Evolutionary conservation across 306 rosid genomes (phyloP), one percentile per base, ranked within the genome.

Genomic region (Cyamopsis tetragonoloba): DNA sequence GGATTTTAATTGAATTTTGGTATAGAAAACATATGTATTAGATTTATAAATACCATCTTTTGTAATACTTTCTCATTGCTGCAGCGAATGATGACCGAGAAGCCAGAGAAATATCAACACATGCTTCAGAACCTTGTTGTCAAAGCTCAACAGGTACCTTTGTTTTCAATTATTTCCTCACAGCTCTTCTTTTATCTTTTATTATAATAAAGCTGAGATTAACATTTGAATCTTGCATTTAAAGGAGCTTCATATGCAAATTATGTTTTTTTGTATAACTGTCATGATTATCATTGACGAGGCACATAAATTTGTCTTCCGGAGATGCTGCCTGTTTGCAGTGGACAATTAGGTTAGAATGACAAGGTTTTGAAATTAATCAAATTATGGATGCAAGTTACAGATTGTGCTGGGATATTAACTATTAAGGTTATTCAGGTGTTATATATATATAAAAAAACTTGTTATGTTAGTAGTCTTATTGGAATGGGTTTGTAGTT

Each of bases 71-170:
- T 77, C 66, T 17, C 34, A 22, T 68, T 68, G 44, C 77, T 86
- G 67, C 89, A 95, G 99, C 85, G 89, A 61, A 91, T 95, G 99
- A 90, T 95, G 96, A 86, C 99, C 1, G 95, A 88, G 61, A 86
- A 95, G 73, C 97, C 99, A 62, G 99, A 90, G 70, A 90, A 81
- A 74, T 95, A 95, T 85, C 99, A 95, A 44, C 75, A 88, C 79
- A 88, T 91, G 92, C 96, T 95, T 82, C 97, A 95, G 77, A 91
- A 82, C 85, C 97, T 95, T 61, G 82, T 95, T 46, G 89, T 91
- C 55, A 86, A 86, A 83, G 99, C 99, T 76, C 99, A 95, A 82
- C 99, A 95, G 99, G 99, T 95, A 84, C 72, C 68, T n/a, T 27
- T 12, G 15, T 61, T 56, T 55, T 56, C 65, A 54, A 51, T 79